A percentile compares a stretch with the other conserved stretches of the same genome.
phyloP scores from a whole-genome alignment of 305 asterid species.

The Fraxinus velutina region DNA sequence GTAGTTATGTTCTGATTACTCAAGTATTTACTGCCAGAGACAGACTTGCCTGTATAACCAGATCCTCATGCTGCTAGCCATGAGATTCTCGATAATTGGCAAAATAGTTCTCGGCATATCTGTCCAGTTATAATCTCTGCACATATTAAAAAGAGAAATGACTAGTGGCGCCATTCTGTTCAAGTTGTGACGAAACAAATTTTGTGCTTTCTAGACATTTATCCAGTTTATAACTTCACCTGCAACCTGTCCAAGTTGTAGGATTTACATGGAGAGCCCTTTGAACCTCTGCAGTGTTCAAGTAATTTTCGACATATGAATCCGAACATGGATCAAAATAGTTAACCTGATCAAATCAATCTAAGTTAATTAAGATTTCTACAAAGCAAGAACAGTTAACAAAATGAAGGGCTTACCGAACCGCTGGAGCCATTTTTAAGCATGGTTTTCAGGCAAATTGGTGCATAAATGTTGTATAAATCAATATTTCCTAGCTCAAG shows the following conservation, averaged over 20 bases:
- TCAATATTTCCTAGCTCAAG: conserved; percentile 26
- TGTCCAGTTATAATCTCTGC: conserved; percentile 21
- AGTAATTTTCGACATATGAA: conserved; percentile 22
- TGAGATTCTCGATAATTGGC: conserved; percentile 32
- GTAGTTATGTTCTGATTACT: background rate
- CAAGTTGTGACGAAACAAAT: background rate
- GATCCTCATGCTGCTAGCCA: conserved; percentile 31
- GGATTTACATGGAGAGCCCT: conserved; percentile 36
- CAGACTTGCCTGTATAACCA: conserved; percentile 32
- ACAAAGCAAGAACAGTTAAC: background rate
- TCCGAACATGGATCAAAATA: conserved; percentile 37
- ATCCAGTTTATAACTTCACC: conserved; percentile 7
- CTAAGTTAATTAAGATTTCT: background rate
- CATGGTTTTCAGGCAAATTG: conserved; percentile 24
- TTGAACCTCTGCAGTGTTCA: conserved; percentile 33
- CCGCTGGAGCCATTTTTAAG: conserved; percentile 28
- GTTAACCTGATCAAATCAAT: conserved; percentile 14
- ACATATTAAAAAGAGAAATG: background rate
- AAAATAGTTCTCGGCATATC: conserved; percentile 31
- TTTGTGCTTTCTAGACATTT: background rate
- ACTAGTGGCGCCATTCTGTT: background rate
- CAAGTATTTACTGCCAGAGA: background rate
- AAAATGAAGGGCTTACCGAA: conserved; percentile 26
- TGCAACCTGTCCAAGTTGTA: conserved; percentile 28
- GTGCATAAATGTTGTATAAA: conserved; percentile 33